Base-by-base conservation (phyloP, 2,329 filamentous ascomycete genomes). In the Aspergillus persii region DNA sequence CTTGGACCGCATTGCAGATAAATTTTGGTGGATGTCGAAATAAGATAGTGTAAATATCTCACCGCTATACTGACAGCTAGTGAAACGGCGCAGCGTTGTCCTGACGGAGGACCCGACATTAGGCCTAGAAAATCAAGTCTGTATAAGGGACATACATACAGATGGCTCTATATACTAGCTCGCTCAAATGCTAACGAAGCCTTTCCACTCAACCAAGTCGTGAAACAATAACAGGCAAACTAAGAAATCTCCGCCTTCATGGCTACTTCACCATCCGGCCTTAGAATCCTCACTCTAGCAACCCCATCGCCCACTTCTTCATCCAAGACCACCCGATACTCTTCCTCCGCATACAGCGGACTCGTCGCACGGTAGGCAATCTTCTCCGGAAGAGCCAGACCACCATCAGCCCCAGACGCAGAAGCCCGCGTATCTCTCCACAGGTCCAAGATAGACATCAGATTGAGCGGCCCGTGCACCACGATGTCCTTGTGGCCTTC, bases 281-380 rank as follows among this genome's bases (percentile, higher is more conserved):
- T 68, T 47, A 75, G 57, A 50, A 78, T 76, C 59, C 73, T 68
- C 27, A 77, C 74, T 46, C 63, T 68, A 2, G 71, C 65, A 11
- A 62, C 52, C 48, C 69, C 68, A 9, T 66, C 68, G 6, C 61
- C 69, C 23, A 71, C 74, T 56, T 75, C 69, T 52, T 76, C 71
- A 61, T 62, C 36, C 59, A 29, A 82, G 67, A 78, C 66, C 62
- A 81, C 73, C 50, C 73, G 69, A 68, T 83, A 82, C 57, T 72
- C 69, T 61, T 83, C 80, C 11, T 77, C 77, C 1, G 75, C 80
- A 73, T 83, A 83, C 23, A 83, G 61, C 3, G 81, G 80, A 59
- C 73, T 79, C 12, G 80, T 83, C 26, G 80, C 81, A 11, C 81
- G 71, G 64, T 83, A 83, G 2, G 65, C 69, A 50, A 83, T 79